A percentile compares a stretch with the other conserved stretches of the same genome.
phyloP scores from a whole-genome alignment of 2,329 filamentous ascomycete genomes.

The Fusarium caatingaense region DNA sequence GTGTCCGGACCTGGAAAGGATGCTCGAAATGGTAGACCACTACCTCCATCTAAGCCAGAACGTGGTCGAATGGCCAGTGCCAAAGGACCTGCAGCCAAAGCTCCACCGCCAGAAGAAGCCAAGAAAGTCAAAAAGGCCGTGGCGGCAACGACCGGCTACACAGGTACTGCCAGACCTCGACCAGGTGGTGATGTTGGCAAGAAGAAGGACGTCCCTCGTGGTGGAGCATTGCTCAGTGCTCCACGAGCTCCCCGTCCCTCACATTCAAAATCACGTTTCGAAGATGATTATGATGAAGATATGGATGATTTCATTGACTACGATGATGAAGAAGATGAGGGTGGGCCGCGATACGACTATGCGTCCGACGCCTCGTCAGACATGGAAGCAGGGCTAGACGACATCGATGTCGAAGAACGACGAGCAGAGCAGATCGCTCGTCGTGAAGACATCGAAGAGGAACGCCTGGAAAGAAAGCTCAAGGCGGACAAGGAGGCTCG shows the following conservation, averaged over 20 bases:
- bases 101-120: slow-evolving; percentile 46
- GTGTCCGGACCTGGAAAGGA: slow-evolving; percentile 42
- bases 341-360: slow-evolving; percentile 63
- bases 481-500: slow-evolving; percentile 72
- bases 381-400: slow-evolving; percentile 81
- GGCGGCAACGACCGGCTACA: slow-evolving; percentile 71
- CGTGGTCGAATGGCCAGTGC: slow-evolving; percentile 35
- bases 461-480: slow-evolving; percentile 69
- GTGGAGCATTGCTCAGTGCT: slow-evolving; percentile 56
- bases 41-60: slow-evolving; percentile 32
- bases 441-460: slow-evolving; percentile 74
- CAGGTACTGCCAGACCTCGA: slow-evolving; percentile 71
- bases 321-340: slow-evolving; percentile 65
- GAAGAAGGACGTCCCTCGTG: slow-evolving; percentile 52
- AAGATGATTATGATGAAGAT: slow-evolving; percentile 72
- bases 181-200: slow-evolving; percentile 52
- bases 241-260: slow-evolving; percentile 44
- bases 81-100: slow-evolving; percentile 38
- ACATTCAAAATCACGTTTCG: slow-evolving; percentile 55
- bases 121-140: slow-evolving; percentile 73
- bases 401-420: slow-evolving; percentile 78
- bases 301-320: slow-evolving; percentile 72
- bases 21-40: slow-evolving; percentile 36
- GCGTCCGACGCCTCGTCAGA: slow-evolving; percentile 76
- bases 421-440: slow-evolving; percentile 70